These are phyloP conservation scores for Amphibolis antarctica DNA, from an alignment of 106 monocot species.

Conservation along the genomic window DNA sequence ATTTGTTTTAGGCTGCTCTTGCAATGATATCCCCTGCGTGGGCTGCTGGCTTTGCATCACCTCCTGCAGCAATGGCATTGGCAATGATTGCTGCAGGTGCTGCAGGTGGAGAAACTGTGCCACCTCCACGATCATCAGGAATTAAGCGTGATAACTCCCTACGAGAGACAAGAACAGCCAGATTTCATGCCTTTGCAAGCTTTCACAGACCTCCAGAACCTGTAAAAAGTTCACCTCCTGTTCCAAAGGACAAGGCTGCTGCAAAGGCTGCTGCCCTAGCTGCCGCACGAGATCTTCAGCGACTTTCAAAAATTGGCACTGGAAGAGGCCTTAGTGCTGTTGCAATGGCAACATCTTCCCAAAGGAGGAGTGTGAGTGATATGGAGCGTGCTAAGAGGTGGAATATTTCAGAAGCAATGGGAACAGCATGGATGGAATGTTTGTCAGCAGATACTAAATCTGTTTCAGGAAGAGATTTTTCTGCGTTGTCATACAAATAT, in stretches of 20 bases:
- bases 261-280: slow-evolving; percentile 86
- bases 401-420: slow-evolving; percentile 86
- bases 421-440: slow-evolving; percentile 83
- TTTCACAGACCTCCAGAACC: slow-evolving; percentile 67
- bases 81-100: slow-evolving; percentile 99
- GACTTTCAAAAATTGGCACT: slow-evolving; percentile 81
- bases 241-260: slow-evolving; percentile 79
- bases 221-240: slow-evolving; percentile 27
- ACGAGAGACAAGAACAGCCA: slow-evolving; percentile 48
- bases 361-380: slow-evolving; percentile 75
- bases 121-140: slow-evolving; percentile 32
- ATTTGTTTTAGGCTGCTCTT: slow-evolving; percentile 65
- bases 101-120: slow-evolving; percentile 57
- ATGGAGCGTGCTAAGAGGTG: slow-evolving; percentile 82
- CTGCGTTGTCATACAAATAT: slow-evolving; percentile 73
- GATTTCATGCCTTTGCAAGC: slow-evolving; percentile 66
- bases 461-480: slow-evolving; percentile 67
- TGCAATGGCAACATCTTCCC: slow-evolving; percentile 96
- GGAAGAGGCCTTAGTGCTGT: slow-evolving; percentile 97
- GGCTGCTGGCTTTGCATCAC: slow-evolving; percentile 99
- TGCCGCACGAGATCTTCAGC: slow-evolving; percentile 79
- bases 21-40: slow-evolving; percentile 90
- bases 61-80: slow-evolving; percentile 97
- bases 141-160: slow-evolving; percentile 62
- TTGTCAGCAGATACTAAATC: slow-evolving; percentile 49